Percentiles rank a stretch among this genome's conserved stretches.
phyloP scores from a whole-genome alignment of 139 green algal species.

The Ettlia oleoabundans region DNA sequence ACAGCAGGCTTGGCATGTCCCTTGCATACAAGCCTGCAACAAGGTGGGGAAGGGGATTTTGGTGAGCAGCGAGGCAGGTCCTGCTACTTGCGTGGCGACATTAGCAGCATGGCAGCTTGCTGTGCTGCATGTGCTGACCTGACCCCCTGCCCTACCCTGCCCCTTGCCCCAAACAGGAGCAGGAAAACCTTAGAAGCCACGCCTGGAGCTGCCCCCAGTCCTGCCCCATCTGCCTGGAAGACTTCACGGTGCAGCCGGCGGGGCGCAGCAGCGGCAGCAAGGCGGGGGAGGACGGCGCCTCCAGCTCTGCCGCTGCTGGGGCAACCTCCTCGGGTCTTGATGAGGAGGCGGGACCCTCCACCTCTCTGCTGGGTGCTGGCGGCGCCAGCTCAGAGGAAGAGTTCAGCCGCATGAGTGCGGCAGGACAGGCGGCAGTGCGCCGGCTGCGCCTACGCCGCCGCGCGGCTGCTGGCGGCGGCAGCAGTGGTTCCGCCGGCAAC shows the following conservation, averaged over 20 bases:
- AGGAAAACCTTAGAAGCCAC: slow-evolving; percentile 46
- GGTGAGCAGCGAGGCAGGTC: no score
- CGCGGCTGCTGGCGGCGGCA: not conserved
- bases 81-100: no score
- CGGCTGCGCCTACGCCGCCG: not conserved
- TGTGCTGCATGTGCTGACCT: no score
- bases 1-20: no score
- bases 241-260: slow-evolving; percentile 17
- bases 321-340: not conserved
- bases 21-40: no score
- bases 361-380: slow-evolving; percentile 12
- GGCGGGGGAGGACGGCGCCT: not conserved
- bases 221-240: slow-evolving; percentile 60
- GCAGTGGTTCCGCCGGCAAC: not conserved
- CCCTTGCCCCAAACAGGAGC: slow-evolving; percentile 27
- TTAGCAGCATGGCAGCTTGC: no score
- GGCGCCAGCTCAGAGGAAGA: slow-evolving; percentile 12
- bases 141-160: no score
- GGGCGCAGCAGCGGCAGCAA: not conserved
- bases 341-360: slow-evolving; percentile 5
- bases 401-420: slow-evolving; percentile 21
- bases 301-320: not conserved
- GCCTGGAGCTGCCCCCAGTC: slow-evolving; percentile 38
- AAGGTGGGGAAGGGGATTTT: no score
- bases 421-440: slow-evolving; percentile 3